phyloP scores from a whole-genome alignment of 2,329 filamentous ascomycete genomes.

The Arthrobotrys pseudoclavata region DNA sequence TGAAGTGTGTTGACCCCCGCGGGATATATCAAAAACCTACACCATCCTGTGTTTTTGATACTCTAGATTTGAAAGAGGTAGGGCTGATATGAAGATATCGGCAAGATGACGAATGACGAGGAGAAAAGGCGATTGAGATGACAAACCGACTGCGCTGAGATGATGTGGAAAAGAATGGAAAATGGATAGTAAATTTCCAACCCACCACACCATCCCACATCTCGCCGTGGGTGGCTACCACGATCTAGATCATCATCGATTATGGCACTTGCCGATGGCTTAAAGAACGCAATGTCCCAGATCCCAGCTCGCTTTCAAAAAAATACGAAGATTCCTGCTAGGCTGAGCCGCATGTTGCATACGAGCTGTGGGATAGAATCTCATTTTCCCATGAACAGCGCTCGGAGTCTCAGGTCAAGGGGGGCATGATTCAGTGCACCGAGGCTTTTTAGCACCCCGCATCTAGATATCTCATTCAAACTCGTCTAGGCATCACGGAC shows the following conservation, averaged over 20 bases:
- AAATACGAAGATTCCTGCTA: slow-evolving; percentile 40
- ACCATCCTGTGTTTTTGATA: slow-evolving; percentile 13
- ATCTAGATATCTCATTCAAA: slow-evolving; percentile 28
- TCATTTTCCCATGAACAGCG: slow-evolving; percentile 19
- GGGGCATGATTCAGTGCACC: slow-evolving; percentile 44
- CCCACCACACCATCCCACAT: slow-evolving; percentile 5
- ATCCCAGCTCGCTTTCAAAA: slow-evolving; percentile 22
- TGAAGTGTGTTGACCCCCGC: slow-evolving; percentile 52
- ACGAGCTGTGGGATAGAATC: slow-evolving; percentile 29
- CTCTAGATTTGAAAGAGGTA: slow-evolving; percentile 27
- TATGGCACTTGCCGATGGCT: slow-evolving; percentile 50
- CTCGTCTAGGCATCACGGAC: slow-evolving; percentile 38
- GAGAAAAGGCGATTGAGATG: slow-evolving; percentile 28
- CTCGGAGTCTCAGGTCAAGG: slow-evolving; percentile 17
- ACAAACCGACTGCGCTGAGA: slow-evolving; percentile 7
- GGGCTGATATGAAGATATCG: slow-evolving; percentile 25
- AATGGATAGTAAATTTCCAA: slow-evolving; percentile 7
- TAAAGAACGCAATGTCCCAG: slow-evolving; percentile 41
- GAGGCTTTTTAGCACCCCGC: slow-evolving; percentile 24
- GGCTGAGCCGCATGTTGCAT: slow-evolving; percentile 52
- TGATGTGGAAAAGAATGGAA: slow-evolving; percentile 9
- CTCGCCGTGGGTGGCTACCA: slow-evolving; percentile 6
- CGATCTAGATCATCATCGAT: slow-evolving; percentile 42
- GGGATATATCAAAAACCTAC: slow-evolving; percentile 17
- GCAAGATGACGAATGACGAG: slow-evolving; percentile 22